A percentile compares a stretch with the other conserved stretches of the same genome.
Conservation (phyloP, 352 stramenopile genomes). For the Globisporangium camurandrum region DNA sequence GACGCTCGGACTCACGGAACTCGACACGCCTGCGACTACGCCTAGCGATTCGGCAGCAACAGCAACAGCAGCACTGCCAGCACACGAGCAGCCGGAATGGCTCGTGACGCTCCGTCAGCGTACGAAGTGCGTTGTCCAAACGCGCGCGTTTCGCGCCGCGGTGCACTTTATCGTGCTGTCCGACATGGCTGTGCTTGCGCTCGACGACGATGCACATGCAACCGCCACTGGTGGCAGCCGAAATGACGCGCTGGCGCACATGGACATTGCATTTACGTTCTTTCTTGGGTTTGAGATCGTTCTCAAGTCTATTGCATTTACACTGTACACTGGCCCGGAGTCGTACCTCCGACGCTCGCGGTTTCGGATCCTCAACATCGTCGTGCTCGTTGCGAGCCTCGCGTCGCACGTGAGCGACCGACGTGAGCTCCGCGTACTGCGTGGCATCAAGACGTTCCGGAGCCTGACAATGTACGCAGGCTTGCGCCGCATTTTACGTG, state of each 20-base stretch:
- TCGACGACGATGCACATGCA: constrained; percentile 56
- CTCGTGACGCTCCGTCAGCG: constrained; percentile 16
- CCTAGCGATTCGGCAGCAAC: neutral
- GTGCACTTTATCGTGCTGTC: constrained; percentile 38
- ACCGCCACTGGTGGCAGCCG: constrained; percentile 11
- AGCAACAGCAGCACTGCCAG: neutral
- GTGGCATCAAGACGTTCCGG: constrained; percentile 59
- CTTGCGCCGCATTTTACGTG: constrained; percentile 57
- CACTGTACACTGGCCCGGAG: constrained; percentile 25
- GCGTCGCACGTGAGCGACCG: constrained; percentile 28
- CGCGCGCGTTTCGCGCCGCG: constrained; percentile 28
- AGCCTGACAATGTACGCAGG: constrained; percentile 58
- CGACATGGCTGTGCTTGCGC: constrained; percentile 47
- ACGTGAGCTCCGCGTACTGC: constrained; percentile 43
- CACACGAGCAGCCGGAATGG: constrained; percentile 9
- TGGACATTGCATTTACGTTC: constrained; percentile 60
- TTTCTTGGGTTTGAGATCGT: constrained; percentile 49
- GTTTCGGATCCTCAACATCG: constrained; percentile 45
- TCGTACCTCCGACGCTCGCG: constrained; percentile 47
- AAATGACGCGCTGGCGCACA: constrained; percentile 12
- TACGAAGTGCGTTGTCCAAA: constrained; percentile 34
- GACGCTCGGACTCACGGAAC: constrained; percentile 5
- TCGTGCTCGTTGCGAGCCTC: constrained; percentile 39
- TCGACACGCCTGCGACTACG: no score
- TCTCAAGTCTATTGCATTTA: constrained; percentile 49